Conservation (phyloP, 257 asterid genomes). For the Nicotiana tabacum region DNA sequence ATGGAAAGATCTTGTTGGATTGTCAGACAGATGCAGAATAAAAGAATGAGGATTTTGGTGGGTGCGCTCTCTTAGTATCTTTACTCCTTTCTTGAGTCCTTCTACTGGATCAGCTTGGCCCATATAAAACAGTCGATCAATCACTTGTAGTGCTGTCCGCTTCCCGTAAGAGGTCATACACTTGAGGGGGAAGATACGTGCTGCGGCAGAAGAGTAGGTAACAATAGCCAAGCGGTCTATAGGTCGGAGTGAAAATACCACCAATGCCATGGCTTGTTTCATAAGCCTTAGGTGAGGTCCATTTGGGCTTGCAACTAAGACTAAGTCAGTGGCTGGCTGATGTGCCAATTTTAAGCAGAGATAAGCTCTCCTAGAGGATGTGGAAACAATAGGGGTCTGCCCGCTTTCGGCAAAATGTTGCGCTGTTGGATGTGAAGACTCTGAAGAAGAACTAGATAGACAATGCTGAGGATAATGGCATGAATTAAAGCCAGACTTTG, state of each 20-base stretch:
- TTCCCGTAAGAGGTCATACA: constrained; percentile 84
- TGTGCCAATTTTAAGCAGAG: constrained; percentile 51
- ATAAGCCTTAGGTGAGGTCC: constrained; percentile 86
- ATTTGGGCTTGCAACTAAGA: constrained; percentile 72
- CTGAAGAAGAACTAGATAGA: constrained; percentile 33
- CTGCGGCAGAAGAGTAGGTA: constrained; percentile 73
- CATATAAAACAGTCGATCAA: constrained; percentile 63
- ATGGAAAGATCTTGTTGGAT: constrained; percentile 54
- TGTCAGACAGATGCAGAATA: constrained; percentile 63
- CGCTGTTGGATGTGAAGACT: constrained; percentile 26
- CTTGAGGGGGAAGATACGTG: constrained; percentile 76
- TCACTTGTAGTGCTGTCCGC: constrained; percentile 61
- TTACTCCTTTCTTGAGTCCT: constrained; percentile 80
- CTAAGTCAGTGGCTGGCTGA: constrained; percentile 75
- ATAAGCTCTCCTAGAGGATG: constrained; percentile 42
- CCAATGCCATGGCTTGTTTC: constrained; percentile 87
- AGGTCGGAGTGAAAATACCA: constrained; percentile 66
- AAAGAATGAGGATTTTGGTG: constrained; percentile 65
- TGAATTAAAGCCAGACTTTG: constrained; percentile 9
- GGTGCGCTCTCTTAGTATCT: constrained; percentile 66
- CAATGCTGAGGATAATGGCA: constrained; percentile 24
- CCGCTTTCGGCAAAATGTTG: constrained; percentile 19
- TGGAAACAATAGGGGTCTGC: constrained; percentile 16
- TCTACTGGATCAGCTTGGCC: constrained; percentile 82
- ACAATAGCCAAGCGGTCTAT: constrained; percentile 75